Conservation (phyloP, 2,329 filamentous ascomycete species). For the Elsinoe perseae region DNA sequence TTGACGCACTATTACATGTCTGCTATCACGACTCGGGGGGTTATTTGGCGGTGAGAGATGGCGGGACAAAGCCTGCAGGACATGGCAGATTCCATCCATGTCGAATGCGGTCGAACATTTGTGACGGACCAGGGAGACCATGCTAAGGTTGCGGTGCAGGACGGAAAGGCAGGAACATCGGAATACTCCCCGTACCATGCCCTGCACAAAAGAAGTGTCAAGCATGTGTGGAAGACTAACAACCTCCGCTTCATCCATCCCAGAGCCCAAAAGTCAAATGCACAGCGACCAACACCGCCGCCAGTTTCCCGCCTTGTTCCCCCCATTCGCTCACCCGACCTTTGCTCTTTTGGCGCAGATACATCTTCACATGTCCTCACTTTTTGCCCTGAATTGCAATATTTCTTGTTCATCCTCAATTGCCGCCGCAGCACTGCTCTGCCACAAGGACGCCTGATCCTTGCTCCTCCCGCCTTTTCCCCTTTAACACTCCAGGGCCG, state of each 20-base stretch:
- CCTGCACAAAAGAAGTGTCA: background rate
- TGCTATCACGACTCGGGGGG: background rate
- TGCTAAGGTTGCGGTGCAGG: background rate
- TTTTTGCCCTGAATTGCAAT: slow-evolving; percentile 4
- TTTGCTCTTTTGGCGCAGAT: background rate
- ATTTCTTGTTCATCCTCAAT: background rate
- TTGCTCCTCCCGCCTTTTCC: slow-evolving; percentile 11
- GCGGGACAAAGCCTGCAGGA: background rate
- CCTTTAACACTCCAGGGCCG: slow-evolving; percentile 6
- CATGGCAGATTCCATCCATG: slow-evolving; percentile 5
- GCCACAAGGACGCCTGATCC: slow-evolving; percentile 10
- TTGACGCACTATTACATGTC: too few species aligned
- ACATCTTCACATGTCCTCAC: background rate
- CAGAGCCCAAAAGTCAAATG: slow-evolving; percentile 1
- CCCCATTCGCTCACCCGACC: background rate
- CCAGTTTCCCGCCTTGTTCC: slow-evolving; percentile 1
- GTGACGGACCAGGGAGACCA: background rate
- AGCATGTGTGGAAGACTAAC: background rate
- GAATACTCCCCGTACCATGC: background rate
- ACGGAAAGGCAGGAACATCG: background rate
- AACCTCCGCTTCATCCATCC: background rate
- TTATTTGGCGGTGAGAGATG: background rate
- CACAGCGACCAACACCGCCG: slow-evolving; percentile 6
- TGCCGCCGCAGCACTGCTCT: slow-evolving; percentile 5
- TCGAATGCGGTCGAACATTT: background rate